Base-by-base conservation (phyloP, 768 basidiomycete species). In the Mycena amicta region DNA sequence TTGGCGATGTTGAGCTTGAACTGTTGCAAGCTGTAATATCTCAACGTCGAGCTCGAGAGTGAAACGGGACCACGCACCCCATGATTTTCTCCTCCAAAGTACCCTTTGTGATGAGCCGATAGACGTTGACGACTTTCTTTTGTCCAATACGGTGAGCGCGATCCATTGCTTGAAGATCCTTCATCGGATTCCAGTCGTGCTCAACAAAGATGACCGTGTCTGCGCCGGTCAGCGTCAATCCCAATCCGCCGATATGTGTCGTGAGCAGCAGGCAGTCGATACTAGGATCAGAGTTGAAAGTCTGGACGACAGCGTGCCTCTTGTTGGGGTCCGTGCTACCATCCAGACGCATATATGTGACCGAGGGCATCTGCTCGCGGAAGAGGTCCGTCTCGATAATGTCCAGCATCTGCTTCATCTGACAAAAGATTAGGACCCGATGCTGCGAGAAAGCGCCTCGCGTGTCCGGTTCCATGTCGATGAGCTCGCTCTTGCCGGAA, bases 111-210 rank as follows among this genome's bases (percentile, higher is more conserved):
- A 99, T 93, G 52, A 99, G 76, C 16, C 97, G 89, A 75, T 99
- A 99, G 4, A 99, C 97, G 65, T 98, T 98, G 27, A 99, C 97
- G 15, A 98, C 96, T 73, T 95, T 94, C 80, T 97, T 98, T 76
- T 99, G 97, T 5, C 97, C 97, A 33, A 98, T 89, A 53, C 97
- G 89, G 75, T 98, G 97, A 1, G 97, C 97, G 57, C 97, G 85
- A 70, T 99, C 97, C 97, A 99, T 99, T 6, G 97, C 97, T 70
- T 99, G 97, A 5, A 98, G 76, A 77, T 99, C 97, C 72, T 98
- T 98, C 95, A 96, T 97, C 5, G 97, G 97, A 71, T 99, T 99
- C 97, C 97, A 99, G 71, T 99, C 97, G 67, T 99, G 97, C 71
- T 99, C 97, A 52, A 99, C 93, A 67, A 99, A 99, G 62, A 99